Percentiles rank a stretch among this genome's conserved stretches.
Conservation (phyloP, 345 rosid species). For the Populus alba region DNA sequence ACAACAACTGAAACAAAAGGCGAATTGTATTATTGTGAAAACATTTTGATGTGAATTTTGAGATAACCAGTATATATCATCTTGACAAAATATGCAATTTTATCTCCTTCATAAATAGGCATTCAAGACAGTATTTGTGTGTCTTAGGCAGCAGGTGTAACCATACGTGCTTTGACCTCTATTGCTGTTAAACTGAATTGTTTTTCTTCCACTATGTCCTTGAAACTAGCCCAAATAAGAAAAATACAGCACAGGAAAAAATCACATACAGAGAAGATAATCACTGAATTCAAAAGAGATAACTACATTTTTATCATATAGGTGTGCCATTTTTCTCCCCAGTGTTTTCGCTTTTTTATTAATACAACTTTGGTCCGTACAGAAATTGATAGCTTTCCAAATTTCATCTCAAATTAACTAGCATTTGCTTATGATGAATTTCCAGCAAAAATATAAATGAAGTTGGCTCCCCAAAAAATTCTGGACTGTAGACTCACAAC, state of each 20-base stretch:
- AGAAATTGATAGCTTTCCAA: not conserved
- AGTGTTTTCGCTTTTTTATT: not conserved
- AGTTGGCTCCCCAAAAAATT: not conserved
- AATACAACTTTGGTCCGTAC: not conserved
- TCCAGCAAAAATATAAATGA: not conserved
- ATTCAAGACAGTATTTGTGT: not conserved
- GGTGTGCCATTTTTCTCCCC: conserved; percentile 5
- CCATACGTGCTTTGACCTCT: not conserved
- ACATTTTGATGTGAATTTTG: not conserved
- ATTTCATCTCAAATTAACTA: conserved; percentile 1
- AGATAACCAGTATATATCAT: too few species aligned
- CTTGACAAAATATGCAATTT: conserved; percentile 1
- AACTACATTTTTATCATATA: conserved; percentile 4
- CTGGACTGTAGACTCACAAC: not conserved
- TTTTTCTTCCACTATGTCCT: conserved; percentile 1
- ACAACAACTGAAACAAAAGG: conserved; percentile 9
- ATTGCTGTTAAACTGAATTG: not conserved
- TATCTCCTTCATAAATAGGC: conserved; percentile 8
- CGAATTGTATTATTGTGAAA: not conserved
- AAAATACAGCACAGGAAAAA: conserved; percentile 13
- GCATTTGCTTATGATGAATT: not conserved
- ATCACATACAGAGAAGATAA: not conserved
- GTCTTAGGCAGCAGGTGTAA: not conserved
- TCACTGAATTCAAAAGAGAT: not conserved
- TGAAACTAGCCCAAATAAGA: not conserved